A percentile compares a stretch with the other conserved stretches of the same genome.
phyloP scores from a whole-genome alignment of 108 stramenopile species.

The Bacterosira constricta region DNA sequence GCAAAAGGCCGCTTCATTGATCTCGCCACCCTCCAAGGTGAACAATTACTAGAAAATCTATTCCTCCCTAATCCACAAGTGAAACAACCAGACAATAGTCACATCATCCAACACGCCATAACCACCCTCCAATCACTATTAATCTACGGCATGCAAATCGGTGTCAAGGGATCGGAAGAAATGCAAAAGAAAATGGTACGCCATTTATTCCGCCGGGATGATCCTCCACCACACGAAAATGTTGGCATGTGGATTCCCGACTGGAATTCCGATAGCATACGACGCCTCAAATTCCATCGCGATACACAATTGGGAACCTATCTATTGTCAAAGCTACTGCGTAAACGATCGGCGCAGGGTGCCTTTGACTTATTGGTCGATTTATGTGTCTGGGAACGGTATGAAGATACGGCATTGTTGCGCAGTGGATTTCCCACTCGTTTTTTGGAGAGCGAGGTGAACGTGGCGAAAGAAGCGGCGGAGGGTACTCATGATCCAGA shows the following conservation, averaged over 20 bases:
- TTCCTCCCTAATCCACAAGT: conserved; percentile 14
- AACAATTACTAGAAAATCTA: conserved; percentile 49
- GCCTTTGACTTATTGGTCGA: conserved; percentile 70
- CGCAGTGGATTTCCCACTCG: conserved; percentile 75
- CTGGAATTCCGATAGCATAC: conserved; percentile 48
- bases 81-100: neutral
- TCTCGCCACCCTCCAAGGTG: conserved; percentile 48
- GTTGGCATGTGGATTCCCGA: conserved; percentile 5
- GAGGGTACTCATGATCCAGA: conserved; percentile 54
- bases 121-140: conserved; percentile 65
- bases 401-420: conserved; percentile 70
- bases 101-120: conserved; percentile 56
- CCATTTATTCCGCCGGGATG: conserved; percentile 47
- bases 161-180: conserved; percentile 62
- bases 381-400: conserved; percentile 59
- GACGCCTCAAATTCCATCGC: conserved; percentile 62
- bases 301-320: conserved; percentile 50
- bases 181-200: conserved; percentile 48
- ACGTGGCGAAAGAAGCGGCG: conserved; percentile 30
- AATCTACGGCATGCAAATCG: conserved; percentile 64
- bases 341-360: conserved; percentile 63
- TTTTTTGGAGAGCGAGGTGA: conserved; percentile 54
- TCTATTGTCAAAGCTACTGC: conserved; percentile 52
- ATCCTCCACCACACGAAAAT: conserved; percentile 1
- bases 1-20: conserved; percentile 59